Conservation (phyloP, 441 rosid genomes). For the Corymbia citriodora region DNA sequence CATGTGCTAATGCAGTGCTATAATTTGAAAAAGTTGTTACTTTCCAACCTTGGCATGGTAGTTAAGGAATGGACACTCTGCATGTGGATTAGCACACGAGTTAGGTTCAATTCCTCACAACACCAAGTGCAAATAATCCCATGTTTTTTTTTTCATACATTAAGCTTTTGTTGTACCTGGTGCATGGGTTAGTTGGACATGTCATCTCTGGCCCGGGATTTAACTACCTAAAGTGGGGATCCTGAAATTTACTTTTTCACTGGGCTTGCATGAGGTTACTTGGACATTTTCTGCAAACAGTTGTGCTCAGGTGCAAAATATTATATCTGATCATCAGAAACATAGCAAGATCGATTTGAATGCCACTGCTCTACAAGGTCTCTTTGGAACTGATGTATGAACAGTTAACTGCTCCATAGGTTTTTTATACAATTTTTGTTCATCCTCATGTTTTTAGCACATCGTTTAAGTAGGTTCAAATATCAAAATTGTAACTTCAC, state of each 20-base stretch:
- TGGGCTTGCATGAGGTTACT: background rate
- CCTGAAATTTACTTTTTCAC: background rate
- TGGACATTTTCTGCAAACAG: background rate
- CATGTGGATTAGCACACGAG: background rate
- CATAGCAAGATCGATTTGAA: background rate
- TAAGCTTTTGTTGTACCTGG: background rate
- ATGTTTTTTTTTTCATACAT: background rate
- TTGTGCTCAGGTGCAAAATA: background rate
- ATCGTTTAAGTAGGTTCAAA: background rate
- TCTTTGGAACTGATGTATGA: background rate
- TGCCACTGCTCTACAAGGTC: background rate
- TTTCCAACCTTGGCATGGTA: background rate
- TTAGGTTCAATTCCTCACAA: background rate
- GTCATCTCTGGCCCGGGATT: background rate
- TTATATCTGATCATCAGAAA: background rate
- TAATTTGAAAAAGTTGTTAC: background rate
- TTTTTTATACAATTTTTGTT: background rate
- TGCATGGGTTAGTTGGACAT: background rate
- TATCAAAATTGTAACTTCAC: background rate
- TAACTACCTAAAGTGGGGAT: background rate
- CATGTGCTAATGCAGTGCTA: background rate
- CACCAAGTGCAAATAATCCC: background rate
- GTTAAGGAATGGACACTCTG: background rate
- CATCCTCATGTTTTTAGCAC: background rate
- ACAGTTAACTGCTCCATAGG: background rate